Percentiles rank a stretch among this genome's conserved stretches.
Evolutionary conservation across 1,284 basidiomycete species (phyloP).

Genomic region (Microbotryum lychnidis-dioicae): DNA sequence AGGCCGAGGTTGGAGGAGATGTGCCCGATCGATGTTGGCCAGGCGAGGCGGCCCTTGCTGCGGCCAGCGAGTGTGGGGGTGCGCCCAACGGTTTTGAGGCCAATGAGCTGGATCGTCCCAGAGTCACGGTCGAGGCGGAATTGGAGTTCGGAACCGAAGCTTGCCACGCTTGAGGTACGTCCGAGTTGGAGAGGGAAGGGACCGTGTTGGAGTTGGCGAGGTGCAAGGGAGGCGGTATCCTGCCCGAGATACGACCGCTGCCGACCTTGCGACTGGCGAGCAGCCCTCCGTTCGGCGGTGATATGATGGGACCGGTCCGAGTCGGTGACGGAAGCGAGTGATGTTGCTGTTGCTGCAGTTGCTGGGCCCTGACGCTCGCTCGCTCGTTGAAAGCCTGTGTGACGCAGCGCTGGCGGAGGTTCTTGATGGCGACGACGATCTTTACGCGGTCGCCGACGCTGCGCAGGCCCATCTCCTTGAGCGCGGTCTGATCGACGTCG

Average conservation of each 20-base stretch:
- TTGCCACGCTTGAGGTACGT: constrained; percentile 30
- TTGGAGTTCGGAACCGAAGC: constrained; percentile 4
- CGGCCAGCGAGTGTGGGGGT: not conserved
- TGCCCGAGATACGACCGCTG: constrained; percentile 5
- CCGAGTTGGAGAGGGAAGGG: not conserved
- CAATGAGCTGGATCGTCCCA: not conserved
- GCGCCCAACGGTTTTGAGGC: constrained; percentile 2
- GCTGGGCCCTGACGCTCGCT: not conserved
- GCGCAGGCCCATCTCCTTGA: constrained; percentile 79
- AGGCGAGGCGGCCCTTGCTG: not conserved
- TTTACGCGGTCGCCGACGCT: constrained; percentile 81
- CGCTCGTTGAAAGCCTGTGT: not conserved
- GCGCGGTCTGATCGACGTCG: constrained; percentile 71
- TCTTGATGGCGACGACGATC: constrained; percentile 73
- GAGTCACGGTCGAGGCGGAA: not conserved
- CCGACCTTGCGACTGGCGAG: constrained; percentile 4
- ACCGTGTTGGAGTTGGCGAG: constrained; percentile 28
- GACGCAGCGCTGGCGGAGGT: constrained; percentile 49
- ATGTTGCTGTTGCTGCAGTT: constrained; percentile 9
- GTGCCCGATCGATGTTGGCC: not conserved
- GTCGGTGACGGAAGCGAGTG: not conserved
- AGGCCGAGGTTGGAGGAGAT: constrained; percentile 7
- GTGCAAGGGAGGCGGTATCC: constrained; percentile 35
- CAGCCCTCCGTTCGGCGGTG: not conserved
- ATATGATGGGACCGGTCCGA: not conserved